These are phyloP conservation scores for Phlyctochytrium bullatum DNA, from an alignment of 192 early-diverging fungal genomes.

Conservation along the genomic window DNA sequence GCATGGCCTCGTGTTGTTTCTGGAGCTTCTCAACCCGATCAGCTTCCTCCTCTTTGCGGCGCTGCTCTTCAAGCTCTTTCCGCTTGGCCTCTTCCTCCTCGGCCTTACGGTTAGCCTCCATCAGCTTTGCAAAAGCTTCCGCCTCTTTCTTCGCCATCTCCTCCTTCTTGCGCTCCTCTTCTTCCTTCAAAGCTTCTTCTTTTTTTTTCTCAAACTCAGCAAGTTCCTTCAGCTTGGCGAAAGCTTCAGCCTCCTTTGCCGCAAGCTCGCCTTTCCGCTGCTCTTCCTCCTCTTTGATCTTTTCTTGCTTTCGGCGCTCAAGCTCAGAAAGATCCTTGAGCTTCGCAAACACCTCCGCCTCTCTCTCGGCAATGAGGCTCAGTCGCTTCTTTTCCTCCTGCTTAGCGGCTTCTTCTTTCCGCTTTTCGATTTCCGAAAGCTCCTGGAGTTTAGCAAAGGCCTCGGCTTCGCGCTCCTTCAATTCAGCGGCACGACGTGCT, in stretches of 20 bases:
- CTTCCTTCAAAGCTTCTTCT: slow-evolving; percentile 1
- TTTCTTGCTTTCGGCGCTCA: neutral
- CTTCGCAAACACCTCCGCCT: neutral
- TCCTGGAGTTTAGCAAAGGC: slow-evolving; percentile 1
- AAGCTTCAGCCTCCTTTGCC: neutral
- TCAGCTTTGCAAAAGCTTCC: neutral
- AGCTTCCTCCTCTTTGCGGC: neutral
- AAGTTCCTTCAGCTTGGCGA: neutral
- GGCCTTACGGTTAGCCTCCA: neutral
- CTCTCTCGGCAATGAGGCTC: neutral
- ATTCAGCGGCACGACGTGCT: neutral
- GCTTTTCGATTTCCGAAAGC: neutral
- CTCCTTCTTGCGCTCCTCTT: neutral
- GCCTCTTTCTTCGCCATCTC: neutral
- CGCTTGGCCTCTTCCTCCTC: neutral
- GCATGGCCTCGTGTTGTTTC: neutral
- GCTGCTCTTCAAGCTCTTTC: neutral
- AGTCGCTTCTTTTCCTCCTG: neutral
- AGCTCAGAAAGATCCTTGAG: neutral
- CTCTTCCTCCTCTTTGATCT: neutral
- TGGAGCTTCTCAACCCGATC: neutral
- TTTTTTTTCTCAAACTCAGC: neutral
- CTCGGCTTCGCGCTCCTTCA: neutral
- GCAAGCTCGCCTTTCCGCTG: neutral
- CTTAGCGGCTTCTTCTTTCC: neutral